Evolutionary conservation across 2,329 filamentous ascomycete species (phyloP).

Genomic region (Arthrobotrys musiformis): DNA sequence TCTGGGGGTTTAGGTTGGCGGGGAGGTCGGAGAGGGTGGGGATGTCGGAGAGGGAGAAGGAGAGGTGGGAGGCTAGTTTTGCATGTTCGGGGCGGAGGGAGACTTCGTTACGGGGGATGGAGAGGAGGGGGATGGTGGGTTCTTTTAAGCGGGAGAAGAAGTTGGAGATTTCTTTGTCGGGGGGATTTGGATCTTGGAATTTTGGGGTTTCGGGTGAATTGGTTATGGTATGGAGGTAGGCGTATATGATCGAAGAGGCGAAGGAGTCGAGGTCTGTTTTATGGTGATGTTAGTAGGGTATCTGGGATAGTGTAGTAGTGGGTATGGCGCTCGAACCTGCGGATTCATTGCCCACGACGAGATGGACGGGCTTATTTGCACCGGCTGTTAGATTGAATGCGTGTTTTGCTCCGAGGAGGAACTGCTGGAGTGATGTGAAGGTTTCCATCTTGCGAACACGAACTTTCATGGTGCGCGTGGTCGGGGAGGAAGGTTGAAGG

Average conservation of each 20-base stretch:
- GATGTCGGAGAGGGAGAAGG: conserved; percentile 71
- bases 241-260: conserved; percentile 77
- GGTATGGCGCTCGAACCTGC: conserved; percentile 67
- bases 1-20: conserved; percentile 66
- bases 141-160: conserved; percentile 61
- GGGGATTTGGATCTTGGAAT: conserved; percentile 50
- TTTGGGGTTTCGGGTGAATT: conserved; percentile 65
- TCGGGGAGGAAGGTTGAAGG: not conserved
- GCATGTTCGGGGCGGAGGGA: conserved; percentile 77
- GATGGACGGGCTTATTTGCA: conserved; percentile 65
- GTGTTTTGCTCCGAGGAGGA: conserved; percentile 25
- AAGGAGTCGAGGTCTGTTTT: conserved; percentile 79
- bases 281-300: not conserved
- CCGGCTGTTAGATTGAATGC: not conserved
- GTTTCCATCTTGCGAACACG: conserved; percentile 31
- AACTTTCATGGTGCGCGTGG: conserved; percentile 18
- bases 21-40: conserved; percentile 73
- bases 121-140: conserved; percentile 78
- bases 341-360: conserved; percentile 76
- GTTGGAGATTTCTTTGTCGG: not conserved
- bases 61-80: conserved; percentile 70
- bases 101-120: conserved; percentile 76
- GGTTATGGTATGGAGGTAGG: conserved; percentile 74
- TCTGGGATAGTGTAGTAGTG: not conserved
- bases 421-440: conserved; percentile 35